Evolutionary conservation across 768 basidiomycete species (phyloP), one percentile per base, ranked within the genome.

Genomic region (Collybia sp.): DNA sequence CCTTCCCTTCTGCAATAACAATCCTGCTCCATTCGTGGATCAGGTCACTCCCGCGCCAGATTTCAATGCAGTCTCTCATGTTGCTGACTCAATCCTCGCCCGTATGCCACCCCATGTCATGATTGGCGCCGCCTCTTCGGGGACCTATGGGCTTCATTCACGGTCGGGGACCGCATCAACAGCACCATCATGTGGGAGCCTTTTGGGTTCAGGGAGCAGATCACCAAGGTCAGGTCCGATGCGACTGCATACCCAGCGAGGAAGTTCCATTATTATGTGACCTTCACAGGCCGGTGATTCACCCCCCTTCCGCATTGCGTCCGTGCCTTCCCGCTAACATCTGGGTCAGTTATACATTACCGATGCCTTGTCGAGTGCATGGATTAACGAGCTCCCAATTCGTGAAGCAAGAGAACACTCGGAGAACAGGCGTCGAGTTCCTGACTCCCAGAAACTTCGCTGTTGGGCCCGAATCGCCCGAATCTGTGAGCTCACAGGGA

Each of bases 401-500:
- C 30, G 35, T 51, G 20, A 42, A 40, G 30, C 35, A 45, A 19
- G 31, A 31, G 8, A 49, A 54, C 25, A 18, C 46, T 30, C 46
- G 49, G 38, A 49, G 43, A 31, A 49, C 53, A 16, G 53, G 51
- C 20, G 47, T 16, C 25, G 15, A 46, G 31, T 40, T 36, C 39
- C 43, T 45, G 12, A 40, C 42, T 6, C 45, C 41, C 36, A 25
- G 59, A 6, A 60, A 48, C 45, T 33, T 59, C 42, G 49, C 53
- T 25, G 53, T 52, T 31, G 61, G 56, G 0, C 47, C 53, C 12
- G 61, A 65, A 48, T 25, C 25, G 0, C 47, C 53, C 12, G 61
- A 65, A 48, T 25, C 25, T 25, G 25, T 25, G 25, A 43, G 45
- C 31, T 44, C 54, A 3, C 58, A 56, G 38, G 57, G 58, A n/a